phyloP scores from a whole-genome alignment of 208 protist species.

The Phytomonas sp. region DNA sequence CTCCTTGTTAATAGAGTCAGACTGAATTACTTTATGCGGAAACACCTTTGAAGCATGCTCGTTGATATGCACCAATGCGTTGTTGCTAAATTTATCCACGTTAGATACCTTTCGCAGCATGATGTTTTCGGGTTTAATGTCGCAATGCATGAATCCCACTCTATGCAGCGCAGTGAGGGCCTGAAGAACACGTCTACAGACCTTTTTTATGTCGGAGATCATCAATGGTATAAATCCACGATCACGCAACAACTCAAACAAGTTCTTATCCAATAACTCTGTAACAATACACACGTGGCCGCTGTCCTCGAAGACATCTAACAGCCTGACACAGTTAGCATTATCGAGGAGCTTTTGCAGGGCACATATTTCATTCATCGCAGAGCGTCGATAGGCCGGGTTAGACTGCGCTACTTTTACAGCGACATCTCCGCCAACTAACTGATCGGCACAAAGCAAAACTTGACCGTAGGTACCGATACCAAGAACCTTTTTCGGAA shows the following conservation, averaged over 20 bases:
- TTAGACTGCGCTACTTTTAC: slow-evolving; percentile 83
- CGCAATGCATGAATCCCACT: slow-evolving; percentile 92
- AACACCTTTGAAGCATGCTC: background rate
- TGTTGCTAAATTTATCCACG: background rate
- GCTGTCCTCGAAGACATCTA: slow-evolving; percentile 71
- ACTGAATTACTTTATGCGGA: slow-evolving; percentile 13
- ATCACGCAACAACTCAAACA: slow-evolving; percentile 57
- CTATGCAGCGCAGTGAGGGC: slow-evolving; percentile 59
- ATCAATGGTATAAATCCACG: slow-evolving; percentile 46
- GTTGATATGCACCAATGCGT: background rate
- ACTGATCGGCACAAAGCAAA: slow-evolving; percentile 78
- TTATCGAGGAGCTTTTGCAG: slow-evolving; percentile 38
- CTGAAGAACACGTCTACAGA: slow-evolving; percentile 33
- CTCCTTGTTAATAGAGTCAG: slow-evolving; percentile 1
- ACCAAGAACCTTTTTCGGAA: slow-evolving; percentile 65
- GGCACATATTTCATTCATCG: slow-evolving; percentile 70
- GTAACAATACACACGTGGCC: slow-evolving; percentile 81
- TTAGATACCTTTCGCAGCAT: slow-evolving; percentile 43
- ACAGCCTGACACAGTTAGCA: slow-evolving; percentile 33
- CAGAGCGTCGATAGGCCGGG: slow-evolving; percentile 67
- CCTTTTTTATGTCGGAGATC: slow-evolving; percentile 42
- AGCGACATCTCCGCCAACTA: slow-evolving; percentile 58
- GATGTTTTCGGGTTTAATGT: slow-evolving; percentile 96
- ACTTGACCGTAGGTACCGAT: slow-evolving; percentile 91
- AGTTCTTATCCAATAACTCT: slow-evolving; percentile 64